Base-by-base conservation (phyloP, 1,139 yeast species). In the Martiniozyma asiatica region DNA sequence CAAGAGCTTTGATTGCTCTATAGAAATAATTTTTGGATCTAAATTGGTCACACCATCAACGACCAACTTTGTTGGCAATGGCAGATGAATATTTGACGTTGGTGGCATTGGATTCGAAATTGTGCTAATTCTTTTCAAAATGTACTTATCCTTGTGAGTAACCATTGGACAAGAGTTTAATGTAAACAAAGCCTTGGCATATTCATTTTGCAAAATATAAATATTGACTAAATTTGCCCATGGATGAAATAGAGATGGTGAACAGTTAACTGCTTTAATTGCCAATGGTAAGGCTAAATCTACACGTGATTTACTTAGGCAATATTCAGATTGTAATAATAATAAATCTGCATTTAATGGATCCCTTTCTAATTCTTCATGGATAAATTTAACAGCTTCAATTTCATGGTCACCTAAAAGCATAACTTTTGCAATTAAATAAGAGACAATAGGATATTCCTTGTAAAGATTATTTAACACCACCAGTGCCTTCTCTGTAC, bases 141-240 rank as follows among this genome's bases (percentile, higher is more conserved):
- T 44, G 42, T 55, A 69, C 34, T 59, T 61, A 40, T 70, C 76
- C 44, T 65, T 68, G 44, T 70, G 74, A 3, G 73, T 61, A 36
- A 68, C 70, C 75, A 70, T 69, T 8, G 77, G 77, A 44, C 76
- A 70, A 24, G 76, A 68, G 43, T 70, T 70, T 39, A 70, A 56
- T 3, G 75, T 68, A 31, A 69, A 53, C 34, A 70, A 56, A 4
- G 77, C 76, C 42, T 68, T 64, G 45, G 69, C 76, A 44, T 60
- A 68, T 47, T 68, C 69, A 18, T 66, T 65, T 30, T 65, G 47
- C 27, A 61, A 58, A 25, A 72, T 68, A 46, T 70, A 68, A 6
- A 65, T 63, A 40, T 59, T 58, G 8, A 67, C 76, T 34, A 70
- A 52, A 37, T 60, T 45, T 1, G 71, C 56, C 77, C 77, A 70